Evolutionary conservation across 164 flowering plant species (phyloP).

Genomic region (Vitis amurensis): DNA sequence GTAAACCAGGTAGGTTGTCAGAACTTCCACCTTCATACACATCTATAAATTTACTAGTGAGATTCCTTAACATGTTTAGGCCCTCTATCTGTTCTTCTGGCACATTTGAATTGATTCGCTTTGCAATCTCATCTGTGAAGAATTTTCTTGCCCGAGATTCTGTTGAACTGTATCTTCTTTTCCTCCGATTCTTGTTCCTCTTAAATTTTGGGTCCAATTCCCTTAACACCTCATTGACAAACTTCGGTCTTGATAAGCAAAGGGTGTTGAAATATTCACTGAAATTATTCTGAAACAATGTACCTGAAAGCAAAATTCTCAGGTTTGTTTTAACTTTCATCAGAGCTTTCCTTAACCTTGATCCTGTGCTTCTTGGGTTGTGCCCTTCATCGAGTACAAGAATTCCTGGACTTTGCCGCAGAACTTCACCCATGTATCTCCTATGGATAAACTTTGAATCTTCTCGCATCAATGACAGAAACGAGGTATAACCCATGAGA

Average conservation of each 20-base stretch:
- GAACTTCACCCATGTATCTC: conserved; percentile 61
- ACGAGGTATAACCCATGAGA: conserved; percentile 89
- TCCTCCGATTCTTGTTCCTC: conserved; percentile 29
- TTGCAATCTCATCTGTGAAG: conserved; percentile 69
- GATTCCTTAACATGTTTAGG: conserved; percentile 55
- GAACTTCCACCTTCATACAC: conserved; percentile 64
- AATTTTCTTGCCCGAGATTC: conserved; percentile 72
- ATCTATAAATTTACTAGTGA: conserved; percentile 76
- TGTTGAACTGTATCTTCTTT: conserved; percentile 25
- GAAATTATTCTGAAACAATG: conserved; percentile 88
- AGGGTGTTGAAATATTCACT: conserved; percentile 94
- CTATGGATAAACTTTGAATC: conserved; percentile 55
- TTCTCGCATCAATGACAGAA: conserved; percentile 65
- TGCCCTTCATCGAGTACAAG: conserved; percentile 94
- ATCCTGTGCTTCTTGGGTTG: conserved; percentile 90
- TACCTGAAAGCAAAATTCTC: conserved; percentile 86
- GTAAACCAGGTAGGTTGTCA: conserved; percentile 76
- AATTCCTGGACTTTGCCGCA: conserved; percentile 78
- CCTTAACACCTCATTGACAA: conserved; percentile 65
- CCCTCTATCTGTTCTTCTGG: conserved; percentile 55
- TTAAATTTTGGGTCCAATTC: conserved; percentile 55
- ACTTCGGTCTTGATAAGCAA: conserved; percentile 78
- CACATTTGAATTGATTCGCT: conserved; percentile 50
- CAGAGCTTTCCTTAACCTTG: conserved; percentile 74
- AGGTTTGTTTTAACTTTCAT: conserved; percentile 80